Percentiles rank a stretch among this genome's conserved stretches.
Evolutionary conservation across 768 basidiomycete species (phyloP).

Genomic region (Mycena floridula): DNA sequence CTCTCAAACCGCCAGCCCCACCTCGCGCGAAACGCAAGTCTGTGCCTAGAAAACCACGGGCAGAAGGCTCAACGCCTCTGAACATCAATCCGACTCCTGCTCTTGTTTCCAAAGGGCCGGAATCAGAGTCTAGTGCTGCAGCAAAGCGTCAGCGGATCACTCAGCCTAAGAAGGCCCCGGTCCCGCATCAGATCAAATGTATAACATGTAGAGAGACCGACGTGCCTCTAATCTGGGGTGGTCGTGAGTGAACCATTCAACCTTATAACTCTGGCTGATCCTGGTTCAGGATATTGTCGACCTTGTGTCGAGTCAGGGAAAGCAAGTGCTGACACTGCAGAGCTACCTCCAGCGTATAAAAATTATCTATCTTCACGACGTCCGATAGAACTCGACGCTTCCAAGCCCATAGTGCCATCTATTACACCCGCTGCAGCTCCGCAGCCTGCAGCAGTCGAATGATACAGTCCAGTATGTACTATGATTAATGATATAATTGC

Average conservation of each 20-base stretch:
- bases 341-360: conserved; percentile 1
- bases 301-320: conserved; percentile 56
- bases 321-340: conserved; percentile 24
- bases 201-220: conserved; percentile 57
- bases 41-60: conserved; percentile 21
- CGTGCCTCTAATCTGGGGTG: conserved; percentile 72
- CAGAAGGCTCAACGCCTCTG: neutral
- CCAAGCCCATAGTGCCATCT: neutral
- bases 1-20: conserved; percentile 44
- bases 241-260: conserved; percentile 43
- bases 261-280: neutral
- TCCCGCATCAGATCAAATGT: conserved; percentile 47
- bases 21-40: conserved; percentile 27
- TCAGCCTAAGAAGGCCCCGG: conserved; percentile 22
- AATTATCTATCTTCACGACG: neutral
- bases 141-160: conserved; percentile 36
- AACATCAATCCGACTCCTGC: no score
- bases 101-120: no score
- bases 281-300: conserved; percentile 55
- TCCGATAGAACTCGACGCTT: neutral
- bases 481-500: neutral
- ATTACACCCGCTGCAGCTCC: neutral
- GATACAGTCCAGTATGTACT: neutral
- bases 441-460: neutral
- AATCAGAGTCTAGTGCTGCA: no score